Conservation (phyloP, 1,139 yeast genomes). For the Cylindricascospora bacillispora region DNA sequence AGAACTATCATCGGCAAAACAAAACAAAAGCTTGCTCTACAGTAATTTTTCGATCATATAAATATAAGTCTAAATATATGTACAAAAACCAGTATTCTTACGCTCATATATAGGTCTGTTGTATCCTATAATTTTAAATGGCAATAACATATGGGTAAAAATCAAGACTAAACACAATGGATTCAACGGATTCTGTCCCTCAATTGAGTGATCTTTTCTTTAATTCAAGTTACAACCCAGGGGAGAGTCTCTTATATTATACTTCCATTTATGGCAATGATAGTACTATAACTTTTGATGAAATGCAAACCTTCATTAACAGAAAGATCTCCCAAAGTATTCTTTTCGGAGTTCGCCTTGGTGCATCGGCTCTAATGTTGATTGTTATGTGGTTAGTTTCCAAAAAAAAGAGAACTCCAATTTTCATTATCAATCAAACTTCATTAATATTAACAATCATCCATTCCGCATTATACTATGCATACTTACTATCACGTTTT, state of each 20-base stretch:
- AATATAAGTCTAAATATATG: too few relatives aligned
- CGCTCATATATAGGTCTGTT: too few relatives aligned
- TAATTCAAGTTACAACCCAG: conserved; percentile 19
- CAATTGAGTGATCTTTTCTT: conserved; percentile 7
- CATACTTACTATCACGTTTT: conserved; percentile 41
- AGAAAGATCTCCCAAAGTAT: conserved; percentile 27
- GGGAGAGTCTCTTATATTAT: conserved; percentile 14
- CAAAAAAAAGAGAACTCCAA: conserved; percentile 44
- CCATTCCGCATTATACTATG: conserved; percentile 47
- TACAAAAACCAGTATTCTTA: too few relatives aligned
- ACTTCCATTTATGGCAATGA: conserved; percentile 22
- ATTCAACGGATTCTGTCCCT: too few relatives aligned
- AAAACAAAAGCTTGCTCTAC: too few relatives aligned
- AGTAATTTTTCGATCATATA: too few relatives aligned
- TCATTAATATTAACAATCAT: conserved; percentile 43
- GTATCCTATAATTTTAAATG: too few relatives aligned
- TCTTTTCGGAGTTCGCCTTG: conserved; percentile 32
- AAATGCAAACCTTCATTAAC: conserved; percentile 27
- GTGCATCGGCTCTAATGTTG: conserved; percentile 31
- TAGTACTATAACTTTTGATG: conserved; percentile 25
- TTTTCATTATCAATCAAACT: conserved; percentile 54
- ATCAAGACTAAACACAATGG: too few relatives aligned
- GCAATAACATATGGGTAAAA: too few relatives aligned
- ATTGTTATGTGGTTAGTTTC: conserved; percentile 32
- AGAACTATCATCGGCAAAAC: background rate